Evolutionary conservation across 345 rosid genomes (phyloP).

Genomic region (Firmiana major): DNA sequence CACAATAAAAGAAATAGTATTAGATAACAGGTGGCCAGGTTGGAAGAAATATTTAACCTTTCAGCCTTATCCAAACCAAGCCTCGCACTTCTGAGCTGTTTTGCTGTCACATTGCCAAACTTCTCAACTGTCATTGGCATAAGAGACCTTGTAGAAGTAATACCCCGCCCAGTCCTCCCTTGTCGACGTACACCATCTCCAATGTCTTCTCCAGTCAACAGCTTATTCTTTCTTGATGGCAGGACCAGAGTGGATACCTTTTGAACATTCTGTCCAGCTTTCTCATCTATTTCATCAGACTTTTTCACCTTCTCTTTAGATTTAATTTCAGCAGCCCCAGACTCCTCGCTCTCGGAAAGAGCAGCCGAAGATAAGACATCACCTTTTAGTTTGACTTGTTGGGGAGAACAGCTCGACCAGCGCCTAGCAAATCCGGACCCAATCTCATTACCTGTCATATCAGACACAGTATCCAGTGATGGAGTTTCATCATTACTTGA

Average conservation of each 20-base stretch:
- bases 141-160: conserved; percentile 56
- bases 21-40: background rate
- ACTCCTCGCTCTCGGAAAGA: conserved; percentile 93
- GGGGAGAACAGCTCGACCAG: conserved; percentile 66
- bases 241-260: conserved; percentile 52
- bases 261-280: conserved; percentile 56
- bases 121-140: conserved; percentile 59
- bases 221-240: conserved; percentile 76
- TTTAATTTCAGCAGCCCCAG: conserved; percentile 72
- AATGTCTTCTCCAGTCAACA: conserved; percentile 54
- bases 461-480: conserved; percentile 57
- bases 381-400: conserved; percentile 62
- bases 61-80: conserved; percentile 65
- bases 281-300: conserved; percentile 76
- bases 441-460: conserved; percentile 58
- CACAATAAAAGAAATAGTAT: conserved; percentile 4
- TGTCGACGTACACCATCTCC: conserved; percentile 82
- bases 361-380: conserved; percentile 64
- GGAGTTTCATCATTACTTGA: conserved; percentile 65
- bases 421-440: conserved; percentile 67
- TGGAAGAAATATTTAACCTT: conserved; percentile 46
- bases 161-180: conserved; percentile 79
- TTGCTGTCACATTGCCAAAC: conserved; percentile 64
- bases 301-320: conserved; percentile 66
- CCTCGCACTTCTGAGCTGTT: conserved; percentile 80